Evolutionary conservation across 2,329 filamentous ascomycete species (phyloP), one percentile per base, ranked within the genome.

Genomic region (Aspergillus sp.): DNA sequence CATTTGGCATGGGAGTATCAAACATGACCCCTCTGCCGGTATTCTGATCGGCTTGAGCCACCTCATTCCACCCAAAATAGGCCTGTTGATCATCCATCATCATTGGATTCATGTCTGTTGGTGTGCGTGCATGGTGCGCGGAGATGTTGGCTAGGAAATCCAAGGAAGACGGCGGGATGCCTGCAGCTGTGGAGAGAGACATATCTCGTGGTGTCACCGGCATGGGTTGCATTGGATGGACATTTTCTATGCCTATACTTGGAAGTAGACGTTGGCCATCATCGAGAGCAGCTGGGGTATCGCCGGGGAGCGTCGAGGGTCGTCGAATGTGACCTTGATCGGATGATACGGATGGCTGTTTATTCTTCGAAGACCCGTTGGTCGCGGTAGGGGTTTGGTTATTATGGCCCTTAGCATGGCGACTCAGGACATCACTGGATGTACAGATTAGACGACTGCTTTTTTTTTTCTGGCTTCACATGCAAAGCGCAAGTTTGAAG

Each of bases 361-460:
- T 64, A 52, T 48, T 65, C 48, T 66, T 66, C 36, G 27, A 10
- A 11, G 51, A 37, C 9, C 42, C 42, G 7, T 42, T 46, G 7
- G 37, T 39, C 10, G 49, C 42, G 11, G 44, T 44, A 26, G 52
- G 29, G 7, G 40, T 38, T 37, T 56, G 52, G 32, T 44, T 40
- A 48, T 72, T 70, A 53, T 76, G 73, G 41, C 73, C 70, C 64
- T 75, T 76, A 53, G 71, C 73, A 57, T 76, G 73, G 33, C 73
- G 70, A 45, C 73, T 75, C 37, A 76, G 51, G 37, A 76, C 71
- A 61, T 74, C 71, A 59, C 71, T 74, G 51, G 42, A 39, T 13
- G 10, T 12, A 35, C 40, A 43, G 38, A 44, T 57, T 53, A 50
- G 50, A 36, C 19, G 19, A 19, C 19, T 19, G 36, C 45, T 32